Evolutionary conservation across 1,284 basidiomycete genomes (phyloP).

Genomic region (Ganoderma boninense): DNA sequence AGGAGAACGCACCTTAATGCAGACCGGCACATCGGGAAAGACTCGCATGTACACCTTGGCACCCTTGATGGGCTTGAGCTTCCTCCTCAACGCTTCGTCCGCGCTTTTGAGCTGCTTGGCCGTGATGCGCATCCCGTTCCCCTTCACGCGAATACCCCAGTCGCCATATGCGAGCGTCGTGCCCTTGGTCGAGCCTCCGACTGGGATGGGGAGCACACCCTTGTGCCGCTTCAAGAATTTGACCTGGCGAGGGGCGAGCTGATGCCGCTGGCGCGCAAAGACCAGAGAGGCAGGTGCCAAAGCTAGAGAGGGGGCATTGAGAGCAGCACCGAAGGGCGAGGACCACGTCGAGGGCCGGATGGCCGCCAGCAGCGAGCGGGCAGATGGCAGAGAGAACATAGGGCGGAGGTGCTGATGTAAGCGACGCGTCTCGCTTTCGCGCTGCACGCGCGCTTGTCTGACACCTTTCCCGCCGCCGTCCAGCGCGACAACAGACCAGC

Average conservation of each 20-base stretch:
- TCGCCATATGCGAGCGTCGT: conserved; percentile 91
- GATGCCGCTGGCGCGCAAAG: conserved; percentile 50
- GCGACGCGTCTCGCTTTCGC: neutral
- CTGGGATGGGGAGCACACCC: conserved; percentile 83
- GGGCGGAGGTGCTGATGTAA: conserved; percentile 21
- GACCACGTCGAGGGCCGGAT: conserved; percentile 36
- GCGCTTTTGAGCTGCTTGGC: conserved; percentile 92
- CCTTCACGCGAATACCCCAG: conserved; percentile 91
- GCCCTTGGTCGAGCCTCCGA: conserved; percentile 92
- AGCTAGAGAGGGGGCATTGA: conserved; percentile 20
- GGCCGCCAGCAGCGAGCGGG: conserved; percentile 42
- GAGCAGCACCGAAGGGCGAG: conserved; percentile 19
- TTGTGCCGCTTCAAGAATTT: conserved; percentile 91
- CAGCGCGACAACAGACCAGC: neutral
- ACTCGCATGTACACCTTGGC: conserved; percentile 89
- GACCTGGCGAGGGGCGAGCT: conserved; percentile 85
- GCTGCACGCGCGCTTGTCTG: neutral
- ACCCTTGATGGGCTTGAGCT: conserved; percentile 92
- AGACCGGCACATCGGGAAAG: conserved; percentile 93
- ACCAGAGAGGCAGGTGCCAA: conserved; percentile 24
- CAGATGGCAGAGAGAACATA: conserved; percentile 43
- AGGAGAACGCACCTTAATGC: conserved; percentile 80
- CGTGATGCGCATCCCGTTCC: conserved; percentile 83
- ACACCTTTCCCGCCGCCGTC: neutral
- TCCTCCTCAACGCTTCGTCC: conserved; percentile 90